These are phyloP conservation scores for Jackrogersella multiformis DNA, from an alignment of 495 filamentous ascomycete species.

Conservation along the genomic window DNA sequence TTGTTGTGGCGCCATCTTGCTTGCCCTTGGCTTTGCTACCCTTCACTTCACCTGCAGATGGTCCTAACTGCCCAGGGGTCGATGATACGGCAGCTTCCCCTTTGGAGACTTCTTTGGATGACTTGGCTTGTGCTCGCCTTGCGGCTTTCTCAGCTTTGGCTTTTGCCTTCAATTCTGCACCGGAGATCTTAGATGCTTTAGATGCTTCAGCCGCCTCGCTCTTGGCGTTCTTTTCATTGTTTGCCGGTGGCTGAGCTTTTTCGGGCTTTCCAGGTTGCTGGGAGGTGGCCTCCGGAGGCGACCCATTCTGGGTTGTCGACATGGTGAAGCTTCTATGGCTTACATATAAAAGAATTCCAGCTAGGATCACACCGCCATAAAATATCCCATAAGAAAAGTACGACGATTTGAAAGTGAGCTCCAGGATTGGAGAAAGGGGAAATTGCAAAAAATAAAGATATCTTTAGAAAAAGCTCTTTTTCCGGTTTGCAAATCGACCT, in stretches of 20 bases:
- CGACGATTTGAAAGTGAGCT: neutral
- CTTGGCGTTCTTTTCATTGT: slow-evolving; percentile 40
- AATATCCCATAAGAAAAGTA: neutral
- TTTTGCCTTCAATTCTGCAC: slow-evolving; percentile 77
- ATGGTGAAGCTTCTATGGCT: slow-evolving; percentile 18
- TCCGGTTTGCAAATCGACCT: slow-evolving; percentile 16
- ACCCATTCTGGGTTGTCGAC: slow-evolving; percentile 28
- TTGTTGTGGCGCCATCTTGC: slow-evolving; percentile 53
- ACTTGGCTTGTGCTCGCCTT: slow-evolving; percentile 70
- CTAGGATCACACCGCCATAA: slow-evolving; percentile 7
- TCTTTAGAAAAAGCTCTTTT: slow-evolving; percentile 13
- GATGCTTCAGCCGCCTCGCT: slow-evolving; percentile 25
- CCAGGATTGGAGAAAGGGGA: neutral
- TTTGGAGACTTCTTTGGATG: slow-evolving; percentile 51
- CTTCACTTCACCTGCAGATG: slow-evolving; percentile 49
- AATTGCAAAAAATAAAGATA: slow-evolving; percentile 5
- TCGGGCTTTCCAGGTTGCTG: slow-evolving; percentile 41
- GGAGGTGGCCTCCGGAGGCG: slow-evolving; percentile 21
- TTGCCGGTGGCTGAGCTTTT: slow-evolving; percentile 35
- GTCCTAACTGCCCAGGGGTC: slow-evolving; percentile 38
- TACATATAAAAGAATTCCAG: slow-evolving; percentile 10
- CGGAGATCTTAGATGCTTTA: slow-evolving; percentile 60
- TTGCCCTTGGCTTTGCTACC: slow-evolving; percentile 58
- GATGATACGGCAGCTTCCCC: slow-evolving; percentile 41
- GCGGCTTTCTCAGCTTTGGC: slow-evolving; percentile 83